phyloP scores from a whole-genome alignment of 805 yeast species.

The Candida sonorensis region DNA sequence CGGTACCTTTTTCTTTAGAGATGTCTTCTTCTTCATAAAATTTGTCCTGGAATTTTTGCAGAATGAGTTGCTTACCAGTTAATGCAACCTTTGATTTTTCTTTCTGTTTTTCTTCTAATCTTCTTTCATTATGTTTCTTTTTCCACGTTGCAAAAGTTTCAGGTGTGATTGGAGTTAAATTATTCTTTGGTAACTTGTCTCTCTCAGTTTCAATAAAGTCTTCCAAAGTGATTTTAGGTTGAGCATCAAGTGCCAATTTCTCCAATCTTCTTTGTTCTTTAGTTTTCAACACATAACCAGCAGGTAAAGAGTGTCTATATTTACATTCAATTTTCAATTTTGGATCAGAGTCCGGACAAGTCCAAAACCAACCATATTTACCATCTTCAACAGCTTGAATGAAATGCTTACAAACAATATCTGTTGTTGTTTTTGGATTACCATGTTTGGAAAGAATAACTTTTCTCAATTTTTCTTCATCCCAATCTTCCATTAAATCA shows the following conservation, averaged over 20 bases:
- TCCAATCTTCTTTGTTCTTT: conserved; percentile 92
- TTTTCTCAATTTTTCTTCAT: conserved; percentile 84
- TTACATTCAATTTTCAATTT: conserved; percentile 54
- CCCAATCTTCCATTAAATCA: conserved; percentile 96
- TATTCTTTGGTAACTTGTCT: conserved; percentile 65
- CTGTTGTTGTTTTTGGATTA: conserved; percentile 89
- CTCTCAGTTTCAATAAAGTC: conserved; percentile 95
- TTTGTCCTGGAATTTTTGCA: conserved; percentile 52
- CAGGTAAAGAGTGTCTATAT: conserved; percentile 92
- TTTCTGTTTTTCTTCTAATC: conserved; percentile 40
- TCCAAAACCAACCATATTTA: conserved; percentile 99
- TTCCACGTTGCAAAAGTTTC: conserved; percentile 84
- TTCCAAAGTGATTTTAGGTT: conserved; percentile 89
- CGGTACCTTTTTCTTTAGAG: conserved; percentile 39
- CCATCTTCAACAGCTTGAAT: conserved; percentile 96
- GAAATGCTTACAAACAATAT: conserved; percentile 87
- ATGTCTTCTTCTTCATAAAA: conserved; percentile 47
- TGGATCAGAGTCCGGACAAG: conserved; percentile 90
- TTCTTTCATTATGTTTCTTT: conserved; percentile 53
- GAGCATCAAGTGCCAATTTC: conserved; percentile 71
- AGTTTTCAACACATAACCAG: conserved; percentile 94
- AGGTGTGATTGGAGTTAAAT: conserved; percentile 79
- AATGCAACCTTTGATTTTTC: conserved; percentile 39
- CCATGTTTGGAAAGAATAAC: conserved; percentile 93
- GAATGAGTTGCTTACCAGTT: conserved; percentile 65